Evolutionary conservation across 2,329 filamentous ascomycete species (phyloP), one percentile per base, ranked within the genome.

Genomic region (Monosporascus cannonballus): DNA sequence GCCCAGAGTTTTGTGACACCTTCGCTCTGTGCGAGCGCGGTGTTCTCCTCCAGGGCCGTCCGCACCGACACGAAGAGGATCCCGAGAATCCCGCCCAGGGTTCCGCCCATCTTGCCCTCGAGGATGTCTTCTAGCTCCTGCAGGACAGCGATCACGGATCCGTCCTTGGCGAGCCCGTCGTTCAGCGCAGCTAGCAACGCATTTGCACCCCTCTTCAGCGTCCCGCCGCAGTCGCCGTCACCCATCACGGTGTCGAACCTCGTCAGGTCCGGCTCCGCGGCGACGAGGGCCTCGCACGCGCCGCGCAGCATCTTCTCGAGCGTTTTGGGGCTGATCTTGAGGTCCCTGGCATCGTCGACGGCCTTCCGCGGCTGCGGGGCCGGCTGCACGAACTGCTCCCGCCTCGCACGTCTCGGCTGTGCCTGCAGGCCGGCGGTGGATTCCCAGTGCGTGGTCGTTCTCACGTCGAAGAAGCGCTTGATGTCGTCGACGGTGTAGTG

Each of bases 221-320:
- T 81, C 62, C 87, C 81, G 38, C 84, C 84, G 62, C 83, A 87
- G 67, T 86, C 83, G 11, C 83, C 83, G 59, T 86, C 84, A 37
- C 82, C 83, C 76, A 85, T 81, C 47, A 82, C 65, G 4, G 78
- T 83, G 64, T 86, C 82, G 76, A 79, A 85, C 55, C 71, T 77
- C 1, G 84, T 86, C 44, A 86, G 69, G 53, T 85, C 78, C 0
- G 82, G 81, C 64, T 86, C 83, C 3, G 83, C 81, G 8, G 71
- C 71, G 46, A 85, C 71, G 2, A 83, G 73, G 2, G 71, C 75
- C 56, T 61, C 75, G 70, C 68, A 87, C 51, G 70, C 82, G 64
- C 57, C 71, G 18, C 76, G 77, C 24, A 89, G 70, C 62, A 80
- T 82, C 37, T 69, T 76, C 46, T 81, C 79, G 1, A 86, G 73